These are phyloP conservation scores for Ettlia oleoabundans DNA, from an alignment of 139 green algal genomes.

Conservation along the genomic window DNA sequence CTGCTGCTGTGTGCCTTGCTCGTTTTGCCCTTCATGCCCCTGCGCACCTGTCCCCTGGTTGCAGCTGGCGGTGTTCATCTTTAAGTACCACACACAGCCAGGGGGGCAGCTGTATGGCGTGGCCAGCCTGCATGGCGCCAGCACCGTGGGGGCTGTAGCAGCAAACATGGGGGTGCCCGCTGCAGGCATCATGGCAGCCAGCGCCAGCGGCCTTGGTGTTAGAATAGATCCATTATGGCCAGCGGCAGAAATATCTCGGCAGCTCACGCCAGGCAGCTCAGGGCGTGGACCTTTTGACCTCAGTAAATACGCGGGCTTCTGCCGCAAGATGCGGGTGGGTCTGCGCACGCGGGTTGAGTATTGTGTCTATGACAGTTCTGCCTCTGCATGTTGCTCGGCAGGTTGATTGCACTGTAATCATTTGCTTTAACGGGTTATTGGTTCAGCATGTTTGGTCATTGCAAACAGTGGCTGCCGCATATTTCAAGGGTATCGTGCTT, in stretches of 20 bases:
- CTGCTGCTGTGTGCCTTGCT: no score
- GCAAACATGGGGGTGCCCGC: not conserved
- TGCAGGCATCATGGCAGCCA: not conserved
- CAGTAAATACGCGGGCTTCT: conserved; percentile 21
- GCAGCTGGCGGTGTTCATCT: not conserved
- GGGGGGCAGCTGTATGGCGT: not conserved
- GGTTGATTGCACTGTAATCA: no score
- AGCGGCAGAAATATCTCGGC: not conserved
- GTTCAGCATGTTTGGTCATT: no score
- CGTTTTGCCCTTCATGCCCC: not conserved
- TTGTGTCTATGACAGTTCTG: no score
- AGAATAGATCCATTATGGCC: not conserved
- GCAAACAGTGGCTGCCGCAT: no score
- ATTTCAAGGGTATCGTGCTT: no score
- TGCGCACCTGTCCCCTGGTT: not conserved
- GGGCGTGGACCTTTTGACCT: conserved; percentile 20
- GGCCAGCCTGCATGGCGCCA: not conserved
- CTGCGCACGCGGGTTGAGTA: not conserved
- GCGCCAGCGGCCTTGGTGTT: conserved; percentile 4
- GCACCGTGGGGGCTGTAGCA: no score
- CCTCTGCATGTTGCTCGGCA: not conserved
- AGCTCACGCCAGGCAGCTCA: conserved; percentile 17
- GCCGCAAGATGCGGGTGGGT: conserved; percentile 32
- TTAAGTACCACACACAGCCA: not conserved
- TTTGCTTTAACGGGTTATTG: no score